Base-by-base conservation (phyloP, 2,329 filamentous ascomycete genomes). In the Myotisia sp. region DNA sequence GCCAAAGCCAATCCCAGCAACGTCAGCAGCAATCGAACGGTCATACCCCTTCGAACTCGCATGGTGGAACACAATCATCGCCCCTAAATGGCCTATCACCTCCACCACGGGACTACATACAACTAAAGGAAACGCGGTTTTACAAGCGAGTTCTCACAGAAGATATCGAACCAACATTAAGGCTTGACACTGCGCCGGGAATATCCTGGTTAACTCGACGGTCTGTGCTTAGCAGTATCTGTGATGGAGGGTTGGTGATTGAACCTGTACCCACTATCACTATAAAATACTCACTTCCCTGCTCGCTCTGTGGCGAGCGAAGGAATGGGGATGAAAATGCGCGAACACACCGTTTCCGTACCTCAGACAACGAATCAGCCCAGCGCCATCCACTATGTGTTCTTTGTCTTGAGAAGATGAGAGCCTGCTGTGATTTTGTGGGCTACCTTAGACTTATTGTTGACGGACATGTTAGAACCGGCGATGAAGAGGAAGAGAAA, bases 131-230 rank as follows among this genome's bases (percentile, higher is more conserved):
- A 37, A 83, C 80, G 18, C 83, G 80, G 44, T 98, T 95, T 52
- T 98, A 87, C 63, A 95, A 95, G 62, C 76, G 90, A 29, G 77
- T 76, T 4, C 59, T 95, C 17, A 69, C 74, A 13, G 90, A 98
- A 55, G 90, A 98, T 50, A 83, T 98, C 37, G 90, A 98, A 52
- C 90, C 90, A 0, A 93, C 90, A 0, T 63, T 98, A 6, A 76
- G 90, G 26, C 70, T 98, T 3, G 90, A 98, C 54, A 70, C 75
- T 2, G 86, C 90, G 0, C 90, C 90, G 0, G 83, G 86, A 0
- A 71, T 98, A 18, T 94, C 85, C 1, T 98, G 90, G 84, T 70
- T 98, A 29, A 85, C 83, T 31, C 79, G 87, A 29, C 76, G 90
- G 37, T 81, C 79, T 4, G 85, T 95, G 4, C 58, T 93, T 23